Conservation (phyloP, 139 green algal species). For the Ettlia oleoabundans region DNA sequence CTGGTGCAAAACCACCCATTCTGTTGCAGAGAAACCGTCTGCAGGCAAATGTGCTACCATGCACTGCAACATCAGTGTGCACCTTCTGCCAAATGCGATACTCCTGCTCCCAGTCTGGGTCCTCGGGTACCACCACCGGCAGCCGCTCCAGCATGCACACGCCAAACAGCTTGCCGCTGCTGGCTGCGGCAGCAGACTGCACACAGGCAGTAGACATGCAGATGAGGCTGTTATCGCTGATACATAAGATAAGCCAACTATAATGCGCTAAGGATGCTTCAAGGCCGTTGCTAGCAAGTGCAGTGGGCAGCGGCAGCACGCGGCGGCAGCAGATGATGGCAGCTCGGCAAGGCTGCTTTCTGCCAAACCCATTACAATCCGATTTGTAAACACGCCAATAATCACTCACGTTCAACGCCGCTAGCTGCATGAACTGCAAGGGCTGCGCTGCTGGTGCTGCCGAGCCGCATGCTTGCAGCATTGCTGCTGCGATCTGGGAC, state of each 20-base stretch:
- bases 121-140: conserved; percentile 34
- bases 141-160: conserved; percentile 54
- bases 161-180: conserved; percentile 16
- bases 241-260: too few relatives aligned
- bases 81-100: conserved; percentile 30
- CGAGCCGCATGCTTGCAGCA: conserved; percentile 8
- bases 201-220: not conserved
- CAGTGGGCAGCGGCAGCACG: too few relatives aligned
- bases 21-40: too few relatives aligned
- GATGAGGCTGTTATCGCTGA: too few relatives aligned
- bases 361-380: not conserved
- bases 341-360: too few relatives aligned
- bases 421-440: conserved; percentile 10
- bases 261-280: not conserved
- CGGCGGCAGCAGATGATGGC: too few relatives aligned
- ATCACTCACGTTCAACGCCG: conserved; percentile 16
- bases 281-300: too few relatives aligned
- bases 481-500: not conserved
- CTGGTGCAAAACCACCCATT: too few relatives aligned
- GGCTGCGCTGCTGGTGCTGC: not conserved
- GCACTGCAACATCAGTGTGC: not conserved
- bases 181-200: conserved; percentile 4
- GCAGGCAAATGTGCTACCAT: not conserved
- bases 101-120: conserved; percentile 44
- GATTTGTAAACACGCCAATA: too few relatives aligned